Evolutionary conservation across 1,139 yeast species (phyloP), one percentile per base, ranked within the genome.

Genomic region (Saccharomyces hybrid): DNA sequence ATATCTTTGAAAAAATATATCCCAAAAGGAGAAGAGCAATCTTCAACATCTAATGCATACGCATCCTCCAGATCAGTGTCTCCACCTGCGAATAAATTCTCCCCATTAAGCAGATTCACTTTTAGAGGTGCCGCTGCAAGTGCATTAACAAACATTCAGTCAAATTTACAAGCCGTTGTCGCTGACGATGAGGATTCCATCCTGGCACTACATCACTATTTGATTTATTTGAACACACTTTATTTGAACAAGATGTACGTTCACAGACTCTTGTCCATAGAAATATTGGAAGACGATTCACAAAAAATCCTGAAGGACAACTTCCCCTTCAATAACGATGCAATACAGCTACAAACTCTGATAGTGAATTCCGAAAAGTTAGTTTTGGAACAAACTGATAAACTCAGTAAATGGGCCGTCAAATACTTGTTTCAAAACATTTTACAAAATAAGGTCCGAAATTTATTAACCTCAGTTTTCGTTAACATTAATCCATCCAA

Each of bases 291-390:
- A 26, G 66, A 66, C 29, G 62, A 66, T 49, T 64, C 66, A 2
- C 42, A 34, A 14, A 72, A 64, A 51, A 63, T 73, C 50, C 60
- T 83, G 46, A 69, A 64, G 5, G 74, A 73, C 42, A 74, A 73
- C 59, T 78, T 79, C 60, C 83, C 87, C 32, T 84, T 83, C 66
- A 81, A 81, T 2, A 75, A 76, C 16, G 87, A 84, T 58, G 68
- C 75, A 1, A 70, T 69, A 7, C 74, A 73, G 34, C 72, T 82
- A 26, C 69, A 68, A 47, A 71, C 71, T 25, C 74, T 79, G 25
- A 64, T 85, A 14, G 62, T 62, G 3, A 55, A 59, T 1, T 58
- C 62, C 16, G 62, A 65, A 52, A 53, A 56, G 9, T 54, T 55
- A 27, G 52, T 67, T 5, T 49, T 55, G 16, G 56, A 53, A 20